Base-by-base conservation (phyloP, 805 yeast species). In the Starmerella asiatica region DNA sequence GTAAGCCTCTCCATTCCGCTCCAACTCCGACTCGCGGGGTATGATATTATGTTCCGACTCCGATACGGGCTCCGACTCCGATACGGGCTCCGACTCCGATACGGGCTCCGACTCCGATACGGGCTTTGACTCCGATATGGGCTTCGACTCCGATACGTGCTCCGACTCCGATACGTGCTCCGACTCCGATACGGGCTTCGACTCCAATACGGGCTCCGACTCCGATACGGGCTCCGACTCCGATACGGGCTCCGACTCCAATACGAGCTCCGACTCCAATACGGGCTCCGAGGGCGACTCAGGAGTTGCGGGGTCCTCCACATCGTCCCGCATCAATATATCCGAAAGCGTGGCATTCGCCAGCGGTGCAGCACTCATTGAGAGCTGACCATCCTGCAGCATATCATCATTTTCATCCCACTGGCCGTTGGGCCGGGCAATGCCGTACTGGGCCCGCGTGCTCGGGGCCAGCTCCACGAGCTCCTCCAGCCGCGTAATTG, bases 401-500 rank as follows among this genome's bases (percentile, higher is more conserved):
- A 7, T 23, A 11, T 23, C 11, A 7, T 11, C 26, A 23, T 7
- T 7, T 23, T 23, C 9, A 23, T 7, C 26, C 26, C 26, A n/a
- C 9, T 23, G 9, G 26, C 26, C 26, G 26, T 23, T 23, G 7
- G 7, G 9, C 11, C 11, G 9, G 26, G 9, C 11, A 11, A 7
- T 23, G 9, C 26, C 26, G 11, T 7, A 23, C 11, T 23, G 26
- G 11, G 26, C 26, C 26, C 26, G 26, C 11, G 26, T 23, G 9
- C 9, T 7, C 9, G 26, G 11, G 9, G 26, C 26, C 7, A 23
- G 11, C 26, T 23, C 9, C 9, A 11, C 26, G 12, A 42, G 33
- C 30, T 37, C 45, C 21, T 18, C 20, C 9, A 42, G 35, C 16
- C 45, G 38, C 21, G 5, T 23, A 23, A 21, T 34, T n/a, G 45